These are phyloP conservation scores for Xylaria grammica DNA, from an alignment of 495 filamentous ascomycete species.

Conservation along the genomic window DNA sequence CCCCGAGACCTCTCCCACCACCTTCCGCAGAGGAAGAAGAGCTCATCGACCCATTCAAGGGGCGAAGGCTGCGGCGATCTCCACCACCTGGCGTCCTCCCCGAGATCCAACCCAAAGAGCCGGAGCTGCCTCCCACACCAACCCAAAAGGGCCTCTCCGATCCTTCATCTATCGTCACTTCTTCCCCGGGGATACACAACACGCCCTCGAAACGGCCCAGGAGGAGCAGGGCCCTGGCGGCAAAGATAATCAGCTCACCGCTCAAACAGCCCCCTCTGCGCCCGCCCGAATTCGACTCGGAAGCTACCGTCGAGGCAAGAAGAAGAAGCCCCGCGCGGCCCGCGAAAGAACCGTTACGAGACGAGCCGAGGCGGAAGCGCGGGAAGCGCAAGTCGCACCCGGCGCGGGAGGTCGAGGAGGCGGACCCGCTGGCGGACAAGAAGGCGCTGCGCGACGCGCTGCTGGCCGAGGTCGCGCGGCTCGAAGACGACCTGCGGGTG, in stretches of 20 bases:
- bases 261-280: slow-evolving; percentile 48
- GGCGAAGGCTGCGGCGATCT: slow-evolving; percentile 39
- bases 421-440: slow-evolving; percentile 46
- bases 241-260: slow-evolving; percentile 50
- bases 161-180: slow-evolving; percentile 53
- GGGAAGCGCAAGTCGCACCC: slow-evolving; percentile 32
- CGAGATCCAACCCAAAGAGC: slow-evolving; percentile 52
- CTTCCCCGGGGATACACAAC: slow-evolving; percentile 59
- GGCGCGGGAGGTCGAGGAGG: slow-evolving; percentile 41
- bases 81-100: slow-evolving; percentile 48
- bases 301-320: too few relatives aligned
- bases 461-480: slow-evolving; percentile 40
- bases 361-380: slow-evolving; percentile 29
- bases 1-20: slow-evolving; percentile 45
- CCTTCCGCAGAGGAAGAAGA: slow-evolving; percentile 51
- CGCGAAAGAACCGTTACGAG: slow-evolving; percentile 13
- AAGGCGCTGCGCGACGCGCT: slow-evolving; percentile 45
- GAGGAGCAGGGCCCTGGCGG: slow-evolving; percentile 44
- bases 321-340: slow-evolving; percentile 20
- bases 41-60: slow-evolving; percentile 47
- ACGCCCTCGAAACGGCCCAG: slow-evolving; percentile 53
- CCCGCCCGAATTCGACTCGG: slow-evolving; percentile 16
- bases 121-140: slow-evolving; percentile 73
- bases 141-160: slow-evolving; percentile 63
- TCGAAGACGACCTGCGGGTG: slow-evolving; percentile 44